These are phyloP conservation scores for Wickerhamomyces rabaulensis DNA, from an alignment of 805 yeast genomes.

Conservation along the genomic window DNA sequence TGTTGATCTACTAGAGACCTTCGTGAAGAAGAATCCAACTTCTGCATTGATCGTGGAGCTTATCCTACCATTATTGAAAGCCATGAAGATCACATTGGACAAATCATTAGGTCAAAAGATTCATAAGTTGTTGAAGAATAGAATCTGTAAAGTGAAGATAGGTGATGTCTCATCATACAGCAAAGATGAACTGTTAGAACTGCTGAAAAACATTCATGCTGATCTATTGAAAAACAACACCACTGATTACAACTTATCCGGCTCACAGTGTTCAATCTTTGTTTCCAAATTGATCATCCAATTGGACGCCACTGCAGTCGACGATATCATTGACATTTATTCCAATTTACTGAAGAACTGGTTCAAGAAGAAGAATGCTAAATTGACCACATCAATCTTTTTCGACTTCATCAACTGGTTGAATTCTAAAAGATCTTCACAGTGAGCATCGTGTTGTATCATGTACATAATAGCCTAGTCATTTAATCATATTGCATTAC, in stretches of 20 bases:
- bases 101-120: conserved; percentile 68
- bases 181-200: conserved; percentile 19
- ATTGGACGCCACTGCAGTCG: conserved; percentile 28
- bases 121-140: conserved; percentile 60
- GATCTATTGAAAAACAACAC: conserved; percentile 31
- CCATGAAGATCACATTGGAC: conserved; percentile 66
- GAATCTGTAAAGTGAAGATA: conserved; percentile 46
- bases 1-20: conserved; percentile 70
- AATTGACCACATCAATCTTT: conserved; percentile 52
- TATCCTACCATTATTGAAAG: conserved; percentile 50
- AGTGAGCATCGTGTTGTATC: neutral
- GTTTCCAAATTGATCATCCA: conserved; percentile 50
- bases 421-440: conserved; percentile 34
- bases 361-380: conserved; percentile 44
- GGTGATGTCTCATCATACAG: conserved; percentile 15
- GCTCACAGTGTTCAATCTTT: conserved; percentile 63
- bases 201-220: conserved; percentile 38
- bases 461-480: neutral
- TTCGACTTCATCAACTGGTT: conserved; percentile 81
- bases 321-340: conserved; percentile 51
- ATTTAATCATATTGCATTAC: neutral
- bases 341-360: conserved; percentile 51
- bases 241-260: conserved; percentile 31
- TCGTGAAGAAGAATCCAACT: conserved; percentile 31
- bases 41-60: conserved; percentile 36